Base-by-base conservation (phyloP, 495 filamentous ascomycete species). In the Cercophora sp. region DNA sequence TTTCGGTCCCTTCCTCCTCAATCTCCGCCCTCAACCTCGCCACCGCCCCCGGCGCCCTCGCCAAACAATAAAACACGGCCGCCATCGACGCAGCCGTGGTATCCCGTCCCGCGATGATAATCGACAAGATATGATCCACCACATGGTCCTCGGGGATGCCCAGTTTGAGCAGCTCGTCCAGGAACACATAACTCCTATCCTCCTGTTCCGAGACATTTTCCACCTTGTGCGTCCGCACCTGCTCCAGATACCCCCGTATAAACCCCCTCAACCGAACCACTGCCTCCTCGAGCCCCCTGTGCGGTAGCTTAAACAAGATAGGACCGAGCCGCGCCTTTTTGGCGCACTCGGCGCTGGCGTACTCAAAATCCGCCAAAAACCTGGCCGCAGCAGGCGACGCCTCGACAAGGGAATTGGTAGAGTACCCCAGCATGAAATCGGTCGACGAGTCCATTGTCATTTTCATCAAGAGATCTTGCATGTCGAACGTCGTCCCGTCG, bases 401-500 rank as follows among this genome's bases (percentile, higher is more conserved):
- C 18, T 54, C 22, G 16, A 59, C 59, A 6, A 70, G 61, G 1
- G 63, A 43, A 46, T 70, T 64, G 20, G 71, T 71, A 27, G 71
- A 71, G 35, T 66, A 63, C 3, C 71, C 72, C 25, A 76, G 52
- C 46, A 88, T 69, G 60, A 88, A 69, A 35, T 86, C 83, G 0
- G 84, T 86, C 2, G 84, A 82, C 0, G 76, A 79, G 64, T 88
- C 85, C 48, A 86, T 77, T 2, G 84, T 85, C 39, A 87, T 59
- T 39, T 75, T 68, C 55, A 79, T 80, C 51, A 88, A 80, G 5
- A 83, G 69, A 0, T 64, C 66, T 54, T 85, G 78, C 24, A 88
- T 73, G 51, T 88, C 83, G 45, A 87, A 79, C n/a, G 67, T 54
- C 22, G 31, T 35, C 26, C 62, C 69, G 22, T 73, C 68, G 23